These are phyloP conservation scores for Conticribra guillardii DNA, from an alignment of 108 stramenopile genomes.

Conservation along the genomic window DNA sequence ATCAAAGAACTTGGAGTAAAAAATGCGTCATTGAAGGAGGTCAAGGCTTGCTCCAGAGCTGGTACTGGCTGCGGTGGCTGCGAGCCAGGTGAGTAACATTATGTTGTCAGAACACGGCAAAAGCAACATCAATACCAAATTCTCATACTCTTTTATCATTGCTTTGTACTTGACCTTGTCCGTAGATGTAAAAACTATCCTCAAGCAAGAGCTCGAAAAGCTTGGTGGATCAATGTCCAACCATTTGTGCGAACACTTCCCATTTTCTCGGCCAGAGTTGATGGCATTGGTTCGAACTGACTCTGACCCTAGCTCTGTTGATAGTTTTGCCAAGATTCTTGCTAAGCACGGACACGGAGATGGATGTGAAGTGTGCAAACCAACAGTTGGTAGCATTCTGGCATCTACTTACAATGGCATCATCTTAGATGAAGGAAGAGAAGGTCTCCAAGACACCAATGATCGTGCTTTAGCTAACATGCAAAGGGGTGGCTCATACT, in stretches of 20 bases:
- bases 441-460: conserved; percentile 91
- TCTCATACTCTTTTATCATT: too few species aligned
- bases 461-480: conserved; percentile 93
- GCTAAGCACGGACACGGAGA: conserved; percentile 85
- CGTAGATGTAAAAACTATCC: conserved; percentile 74
- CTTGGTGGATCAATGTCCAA: conserved; percentile 86
- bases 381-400: conserved; percentile 84
- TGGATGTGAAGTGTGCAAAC: conserved; percentile 94
- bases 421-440: conserved; percentile 75
- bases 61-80: conserved; percentile 95
- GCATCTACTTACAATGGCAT: conserved; percentile 86
- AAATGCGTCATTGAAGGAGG: conserved; percentile 66
- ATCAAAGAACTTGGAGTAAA: conserved; percentile 85
- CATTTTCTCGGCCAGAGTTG: conserved; percentile 86
- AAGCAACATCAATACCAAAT: too few species aligned
- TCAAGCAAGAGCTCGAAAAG: conserved; percentile 75
- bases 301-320: conserved; percentile 62
- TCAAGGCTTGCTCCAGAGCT: conserved; percentile 87
- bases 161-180: too few species aligned
- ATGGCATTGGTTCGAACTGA: conserved; percentile 85
- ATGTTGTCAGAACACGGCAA: too few species aligned
- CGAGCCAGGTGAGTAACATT: conserved; percentile 62
- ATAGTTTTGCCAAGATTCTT: conserved; percentile 87
- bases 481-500: conserved; percentile 95
- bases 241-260: conserved; percentile 90